Conservation (phyloP, 2,329 filamentous ascomycete genomes). For the Trematosphaeria pertusa region DNA sequence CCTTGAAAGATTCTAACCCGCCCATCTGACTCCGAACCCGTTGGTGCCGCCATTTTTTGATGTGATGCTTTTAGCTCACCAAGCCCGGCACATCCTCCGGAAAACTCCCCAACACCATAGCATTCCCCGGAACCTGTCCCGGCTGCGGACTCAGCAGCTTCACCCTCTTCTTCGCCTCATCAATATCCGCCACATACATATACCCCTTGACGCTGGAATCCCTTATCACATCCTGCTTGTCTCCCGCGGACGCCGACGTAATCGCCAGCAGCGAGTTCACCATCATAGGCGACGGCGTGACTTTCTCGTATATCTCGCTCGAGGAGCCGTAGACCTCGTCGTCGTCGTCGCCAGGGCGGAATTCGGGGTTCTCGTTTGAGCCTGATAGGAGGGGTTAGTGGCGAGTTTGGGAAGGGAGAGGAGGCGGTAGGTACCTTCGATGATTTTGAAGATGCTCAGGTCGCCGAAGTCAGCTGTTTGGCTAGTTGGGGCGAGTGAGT, state of each 20-base stretch:
- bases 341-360: slow-evolving; percentile 55
- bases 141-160: slow-evolving; percentile 84
- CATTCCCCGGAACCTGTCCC: slow-evolving; percentile 78
- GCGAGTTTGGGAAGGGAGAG: neutral
- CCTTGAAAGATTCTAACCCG: neutral
- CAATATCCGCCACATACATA: slow-evolving; percentile 89
- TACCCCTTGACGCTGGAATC: slow-evolving; percentile 90
- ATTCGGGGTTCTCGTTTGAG: slow-evolving; percentile 24
- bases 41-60: no score
- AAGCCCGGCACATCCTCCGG: slow-evolving; percentile 84
- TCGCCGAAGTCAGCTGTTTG: slow-evolving; percentile 81
- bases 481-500: slow-evolving; percentile 82
- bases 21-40: no score
- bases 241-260: slow-evolving; percentile 75
- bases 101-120: slow-evolving; percentile 85
- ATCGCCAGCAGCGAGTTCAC: slow-evolving; percentile 85
- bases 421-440: slow-evolving; percentile 56
- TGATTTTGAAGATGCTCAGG: slow-evolving; percentile 74
- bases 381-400: neutral
- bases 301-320: slow-evolving; percentile 63
- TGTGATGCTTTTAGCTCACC: slow-evolving; percentile 55
- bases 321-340: slow-evolving; percentile 47
- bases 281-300: slow-evolving; percentile 71
- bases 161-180: slow-evolving; percentile 81
- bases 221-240: slow-evolving; percentile 74